Percentiles rank a stretch among this genome's conserved stretches.
These are phyloP conservation scores for Stenocarpella maydis DNA, from an alignment of 2,329 filamentous ascomycete genomes.

Conservation along the genomic window DNA sequence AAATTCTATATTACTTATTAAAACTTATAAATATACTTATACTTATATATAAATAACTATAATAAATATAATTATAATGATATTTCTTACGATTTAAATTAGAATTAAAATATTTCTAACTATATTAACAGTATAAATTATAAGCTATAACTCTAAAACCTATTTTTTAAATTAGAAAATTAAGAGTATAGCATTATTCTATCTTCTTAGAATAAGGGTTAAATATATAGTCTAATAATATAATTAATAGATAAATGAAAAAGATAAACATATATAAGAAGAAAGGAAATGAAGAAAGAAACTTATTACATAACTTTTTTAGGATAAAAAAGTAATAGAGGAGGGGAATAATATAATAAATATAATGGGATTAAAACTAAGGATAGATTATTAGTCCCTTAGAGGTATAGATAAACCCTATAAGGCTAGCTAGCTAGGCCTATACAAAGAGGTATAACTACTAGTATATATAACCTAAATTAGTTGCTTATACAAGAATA, in stretches of 20 bases:
- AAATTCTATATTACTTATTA: no score
- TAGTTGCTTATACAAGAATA: no score
- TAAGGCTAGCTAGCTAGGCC: not conserved
- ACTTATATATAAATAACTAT: no score
- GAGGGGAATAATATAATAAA: no score
- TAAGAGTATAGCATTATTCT: not conserved
- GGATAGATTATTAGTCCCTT: conserved; percentile 1
- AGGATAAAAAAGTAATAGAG: no score
- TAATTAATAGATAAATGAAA: not conserved
- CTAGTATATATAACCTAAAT: not conserved
- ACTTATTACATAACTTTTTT: not conserved
- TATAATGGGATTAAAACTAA: not conserved
- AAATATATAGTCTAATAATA: not conserved
- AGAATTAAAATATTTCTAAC: no score
- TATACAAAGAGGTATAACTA: no score
- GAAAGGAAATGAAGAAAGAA: not conserved
- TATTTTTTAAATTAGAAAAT: not conserved
- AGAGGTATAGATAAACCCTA: not conserved
- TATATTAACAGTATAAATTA: no score
- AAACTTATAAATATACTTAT: no score
- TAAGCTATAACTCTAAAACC: no score
- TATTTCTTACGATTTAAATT: no score
- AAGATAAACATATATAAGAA: not conserved
- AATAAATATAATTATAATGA: not conserved
- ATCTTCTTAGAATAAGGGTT: not conserved